Evolutionary conservation across 257 asterid species (phyloP).

Genomic region (Craterostigma plantagineum): DNA sequence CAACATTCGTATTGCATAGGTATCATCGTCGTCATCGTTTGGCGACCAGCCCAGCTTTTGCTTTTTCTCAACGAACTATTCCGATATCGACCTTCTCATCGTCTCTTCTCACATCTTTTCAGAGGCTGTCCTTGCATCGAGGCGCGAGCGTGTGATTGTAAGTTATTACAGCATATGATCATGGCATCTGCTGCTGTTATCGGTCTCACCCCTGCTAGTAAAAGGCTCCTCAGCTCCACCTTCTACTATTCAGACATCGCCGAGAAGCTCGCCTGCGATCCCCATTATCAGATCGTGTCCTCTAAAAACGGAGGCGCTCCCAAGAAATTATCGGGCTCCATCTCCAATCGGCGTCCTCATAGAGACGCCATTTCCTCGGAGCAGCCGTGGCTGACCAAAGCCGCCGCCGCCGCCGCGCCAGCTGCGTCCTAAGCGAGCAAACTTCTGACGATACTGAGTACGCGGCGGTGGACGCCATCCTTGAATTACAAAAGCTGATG

Average conservation of each 20-base stretch:
- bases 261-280: slow-evolving; percentile 30
- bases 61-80: too few species aligned
- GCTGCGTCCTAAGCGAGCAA: slow-evolving; percentile 11
- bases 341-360: slow-evolving; percentile 20
- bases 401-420: too few species aligned
- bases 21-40: too few species aligned
- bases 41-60: too few species aligned
- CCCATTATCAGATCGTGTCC: slow-evolving; percentile 18
- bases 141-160: too few species aligned
- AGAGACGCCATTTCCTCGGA: slow-evolving; percentile 6
- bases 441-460: slow-evolving; percentile 13
- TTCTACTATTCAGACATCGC: slow-evolving; percentile 38
- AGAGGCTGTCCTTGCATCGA: too few species aligned
- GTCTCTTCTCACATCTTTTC: too few species aligned
- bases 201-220: slow-evolving; percentile 62
- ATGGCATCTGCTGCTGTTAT: slow-evolving; percentile 74
- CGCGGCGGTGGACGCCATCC: slow-evolving; percentile 53
- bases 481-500: slow-evolving; percentile 71
- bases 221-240: slow-evolving; percentile 55
- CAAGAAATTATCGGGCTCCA: slow-evolving; percentile 20
- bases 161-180: slow-evolving; percentile 11
- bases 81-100: too few species aligned
- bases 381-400: too few species aligned
- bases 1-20: too few species aligned
- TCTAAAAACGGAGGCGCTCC: slow-evolving; percentile 20